Evolutionary conservation across 1,284 basidiomycete genomes (phyloP).

Genomic region (Rugosomyces carneus): DNA sequence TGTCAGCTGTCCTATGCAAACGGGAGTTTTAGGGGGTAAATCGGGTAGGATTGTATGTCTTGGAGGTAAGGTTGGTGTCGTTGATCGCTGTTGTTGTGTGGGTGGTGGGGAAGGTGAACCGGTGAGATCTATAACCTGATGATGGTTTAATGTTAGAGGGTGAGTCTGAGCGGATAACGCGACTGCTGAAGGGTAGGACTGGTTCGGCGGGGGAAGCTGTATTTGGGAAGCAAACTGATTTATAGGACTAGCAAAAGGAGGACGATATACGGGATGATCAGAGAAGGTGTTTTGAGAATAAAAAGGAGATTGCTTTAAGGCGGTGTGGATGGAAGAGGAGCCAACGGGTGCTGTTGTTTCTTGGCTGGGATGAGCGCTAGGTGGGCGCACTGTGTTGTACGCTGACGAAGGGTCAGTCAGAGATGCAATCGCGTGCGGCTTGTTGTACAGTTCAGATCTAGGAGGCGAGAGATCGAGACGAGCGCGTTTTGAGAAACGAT

Average conservation of each 20-base stretch:
- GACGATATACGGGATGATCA: constrained; percentile 31
- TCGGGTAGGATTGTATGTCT: constrained; percentile 38
- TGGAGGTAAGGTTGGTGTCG: constrained; percentile 5
- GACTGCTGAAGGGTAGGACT: constrained; percentile 19
- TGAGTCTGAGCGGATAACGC: constrained; percentile 18
- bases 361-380: constrained; percentile 10
- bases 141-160: constrained; percentile 24
- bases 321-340: constrained; percentile 3
- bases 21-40: constrained; percentile 66
- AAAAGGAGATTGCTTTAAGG: constrained; percentile 6
- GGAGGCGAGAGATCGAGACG: constrained; percentile 28
- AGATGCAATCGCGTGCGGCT: constrained; percentile 7
- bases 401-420: constrained; percentile 6
- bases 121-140: constrained; percentile 70
- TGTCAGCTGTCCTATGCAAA: constrained; percentile 84
- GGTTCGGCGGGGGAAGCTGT: constrained; percentile 8
- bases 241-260: constrained; percentile 40
- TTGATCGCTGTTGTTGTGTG: constrained; percentile 16
- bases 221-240: constrained; percentile 22
- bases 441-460: constrained; percentile 8
- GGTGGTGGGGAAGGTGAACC: constrained; percentile 68
- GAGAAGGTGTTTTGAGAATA: constrained; percentile 8
- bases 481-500: constrained; percentile 33
- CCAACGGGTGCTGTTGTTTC: constrained; percentile 4
- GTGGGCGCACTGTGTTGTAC: constrained; percentile 14